phyloP scores from a whole-genome alignment of 2,329 filamentous ascomycete genomes.

The Colletotrichum abscissum region DNA sequence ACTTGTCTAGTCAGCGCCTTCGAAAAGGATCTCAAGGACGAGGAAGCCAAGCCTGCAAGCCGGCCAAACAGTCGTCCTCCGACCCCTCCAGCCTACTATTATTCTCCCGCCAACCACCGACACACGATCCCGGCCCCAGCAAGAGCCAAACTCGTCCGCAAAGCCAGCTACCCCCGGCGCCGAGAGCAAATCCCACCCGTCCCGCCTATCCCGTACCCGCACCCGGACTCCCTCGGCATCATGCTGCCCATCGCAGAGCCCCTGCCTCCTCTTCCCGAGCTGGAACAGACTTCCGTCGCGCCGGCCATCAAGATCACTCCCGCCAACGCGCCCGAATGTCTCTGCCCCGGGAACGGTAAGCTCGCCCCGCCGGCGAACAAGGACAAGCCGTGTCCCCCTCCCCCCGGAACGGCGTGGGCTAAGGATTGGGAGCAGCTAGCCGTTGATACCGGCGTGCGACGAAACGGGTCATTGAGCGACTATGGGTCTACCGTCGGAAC shows the following conservation, averaged over 20 bases:
- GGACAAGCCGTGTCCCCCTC: conserved; percentile 30
- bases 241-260: conserved; percentile 32
- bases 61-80: conserved; percentile 13
- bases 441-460: conserved; percentile 30
- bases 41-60: conserved; percentile 17
- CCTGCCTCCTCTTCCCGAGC: conserved; percentile 25
- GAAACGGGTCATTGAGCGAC: conserved; percentile 33
- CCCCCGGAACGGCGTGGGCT: conserved; percentile 36
- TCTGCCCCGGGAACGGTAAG: conserved; percentile 31
- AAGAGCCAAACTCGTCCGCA: conserved; percentile 25
- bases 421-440: conserved; percentile 36
- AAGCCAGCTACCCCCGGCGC: conserved; percentile 20
- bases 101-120: conserved; percentile 26
- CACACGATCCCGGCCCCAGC: conserved; percentile 25
- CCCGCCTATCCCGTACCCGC: conserved; percentile 20
- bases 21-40: conserved; percentile 32
- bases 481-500: conserved; percentile 21
- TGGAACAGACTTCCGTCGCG: conserved; percentile 5
- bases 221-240: conserved; percentile 33
- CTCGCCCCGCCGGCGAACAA: conserved; percentile 1
- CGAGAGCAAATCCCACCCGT: conserved; percentile 8
- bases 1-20: conserved; percentile 25
- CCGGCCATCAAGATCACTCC: conserved; percentile 24
- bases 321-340: conserved; percentile 23
- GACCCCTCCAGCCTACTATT: conserved; percentile 31